Conservation (phyloP, 1,284 basidiomycete species). For the Trichosporon inkin region DNA sequence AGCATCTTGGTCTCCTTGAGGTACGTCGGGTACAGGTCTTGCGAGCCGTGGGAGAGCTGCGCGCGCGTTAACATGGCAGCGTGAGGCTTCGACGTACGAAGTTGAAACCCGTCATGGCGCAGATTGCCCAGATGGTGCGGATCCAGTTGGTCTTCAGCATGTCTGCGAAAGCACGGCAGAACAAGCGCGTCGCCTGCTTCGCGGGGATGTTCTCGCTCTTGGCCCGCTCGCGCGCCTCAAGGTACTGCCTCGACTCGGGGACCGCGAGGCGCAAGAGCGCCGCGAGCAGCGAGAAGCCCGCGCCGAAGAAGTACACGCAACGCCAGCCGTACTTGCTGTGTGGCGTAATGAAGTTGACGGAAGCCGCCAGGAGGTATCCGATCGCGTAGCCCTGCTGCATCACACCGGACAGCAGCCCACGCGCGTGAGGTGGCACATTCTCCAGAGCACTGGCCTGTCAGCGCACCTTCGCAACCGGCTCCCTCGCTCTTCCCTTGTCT, state of each 20-base stretch:
- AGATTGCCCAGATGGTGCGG: conserved; percentile 71
- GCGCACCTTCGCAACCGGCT: neutral
- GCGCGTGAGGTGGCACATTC: conserved; percentile 77
- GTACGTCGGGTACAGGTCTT: conserved; percentile 66
- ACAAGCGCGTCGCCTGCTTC: conserved; percentile 61
- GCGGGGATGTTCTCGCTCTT: conserved; percentile 46
- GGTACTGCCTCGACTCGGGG: conserved; percentile 77
- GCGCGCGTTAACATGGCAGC: too few species aligned
- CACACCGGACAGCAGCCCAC: conserved; percentile 81
- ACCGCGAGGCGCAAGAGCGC: conserved; percentile 67
- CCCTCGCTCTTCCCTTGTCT: too few species aligned
- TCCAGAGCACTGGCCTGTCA: conserved; percentile 66
- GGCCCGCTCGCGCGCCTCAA: conserved; percentile 48
- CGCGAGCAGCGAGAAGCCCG: conserved; percentile 69
- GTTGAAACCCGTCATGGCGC: conserved; percentile 64
- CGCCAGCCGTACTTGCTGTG: conserved; percentile 51
- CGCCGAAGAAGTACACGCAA: conserved; percentile 54
- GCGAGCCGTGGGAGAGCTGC: conserved; percentile 72
- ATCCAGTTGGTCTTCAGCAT: conserved; percentile 82
- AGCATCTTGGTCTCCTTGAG: conserved; percentile 54
- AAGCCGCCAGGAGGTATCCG: conserved; percentile 56
- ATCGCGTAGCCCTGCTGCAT: conserved; percentile 74
- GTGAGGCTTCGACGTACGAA: conserved; percentile 52
- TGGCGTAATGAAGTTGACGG: conserved; percentile 64
- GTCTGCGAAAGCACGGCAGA: conserved; percentile 62